These are phyloP conservation scores for Tetradesmus obliquus DNA, from an alignment of 139 green algal species.

Conservation along the genomic window DNA sequence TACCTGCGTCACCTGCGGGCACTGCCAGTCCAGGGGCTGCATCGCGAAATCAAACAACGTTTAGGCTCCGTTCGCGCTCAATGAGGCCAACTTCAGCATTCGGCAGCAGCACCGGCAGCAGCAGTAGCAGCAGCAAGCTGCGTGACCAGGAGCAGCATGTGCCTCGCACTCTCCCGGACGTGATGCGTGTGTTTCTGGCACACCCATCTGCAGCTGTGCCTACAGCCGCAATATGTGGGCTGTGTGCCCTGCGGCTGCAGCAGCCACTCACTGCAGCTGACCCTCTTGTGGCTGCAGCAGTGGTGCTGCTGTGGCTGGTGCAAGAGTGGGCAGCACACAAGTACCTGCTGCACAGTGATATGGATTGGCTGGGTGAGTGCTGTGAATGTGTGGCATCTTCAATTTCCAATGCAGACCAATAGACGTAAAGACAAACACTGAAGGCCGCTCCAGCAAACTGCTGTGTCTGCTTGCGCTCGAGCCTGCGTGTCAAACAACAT, in stretches of 20 bases:
- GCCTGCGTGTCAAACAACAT: too few species aligned
- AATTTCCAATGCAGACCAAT: too few species aligned
- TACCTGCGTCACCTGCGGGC: neutral
- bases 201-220: conserved; percentile 25
- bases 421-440: too few species aligned
- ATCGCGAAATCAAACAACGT: neutral
- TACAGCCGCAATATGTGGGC: neutral
- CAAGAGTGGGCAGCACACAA: conserved; percentile 54
- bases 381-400: neutral
- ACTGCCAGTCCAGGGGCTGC: neutral
- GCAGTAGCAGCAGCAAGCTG: neutral
- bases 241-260: conserved; percentile 9
- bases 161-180: conserved; percentile 7
- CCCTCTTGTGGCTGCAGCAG: neutral
- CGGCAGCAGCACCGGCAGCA: neutral
- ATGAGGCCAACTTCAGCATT: neutral
- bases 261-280: neutral
- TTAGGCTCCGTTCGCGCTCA: neutral
- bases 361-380: conserved; percentile 48
- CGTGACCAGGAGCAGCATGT: neutral
- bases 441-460: neutral
- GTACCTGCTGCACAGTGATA: conserved; percentile 43
- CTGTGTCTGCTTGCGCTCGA: neutral
- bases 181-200: neutral
- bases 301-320: conserved; percentile 40